Conservation (phyloP, 2,329 filamentous ascomycete genomes). For the Colletotrichum gigasporum region DNA sequence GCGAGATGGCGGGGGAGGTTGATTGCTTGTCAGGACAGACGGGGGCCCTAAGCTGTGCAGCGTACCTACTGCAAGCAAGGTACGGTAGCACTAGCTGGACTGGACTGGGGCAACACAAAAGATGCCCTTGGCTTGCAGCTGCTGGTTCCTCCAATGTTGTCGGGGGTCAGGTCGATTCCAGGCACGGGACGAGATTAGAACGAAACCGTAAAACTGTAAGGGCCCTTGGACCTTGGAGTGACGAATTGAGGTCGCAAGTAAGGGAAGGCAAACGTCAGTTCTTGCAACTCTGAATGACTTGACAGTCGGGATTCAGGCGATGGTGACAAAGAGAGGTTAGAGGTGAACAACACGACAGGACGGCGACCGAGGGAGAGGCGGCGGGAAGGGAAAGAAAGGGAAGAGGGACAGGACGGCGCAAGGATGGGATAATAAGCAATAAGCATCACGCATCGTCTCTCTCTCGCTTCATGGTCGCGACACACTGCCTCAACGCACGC, state of each 20-base stretch:
- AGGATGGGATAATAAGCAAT: conserved; percentile 16
- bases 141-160: conserved; percentile 16
- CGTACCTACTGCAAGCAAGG: no score
- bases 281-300: conserved; percentile 26
- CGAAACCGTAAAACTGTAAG: conserved; percentile 1
- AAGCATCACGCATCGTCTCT: conserved; percentile 8
- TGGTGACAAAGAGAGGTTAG: conserved; percentile 2
- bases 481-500: no score
- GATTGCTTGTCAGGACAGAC: not conserved
- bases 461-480: not conserved
- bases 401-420: not conserved
- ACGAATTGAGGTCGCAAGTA: not conserved
- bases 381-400: conserved; percentile 1
- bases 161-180: not conserved
- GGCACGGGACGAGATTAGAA: conserved; percentile 8
- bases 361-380: conserved; percentile 30
- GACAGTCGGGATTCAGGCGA: not conserved
- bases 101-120: not conserved
- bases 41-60: no score
- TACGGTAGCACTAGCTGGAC: no score
- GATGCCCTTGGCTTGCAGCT: not conserved
- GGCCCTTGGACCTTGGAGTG: not conserved
- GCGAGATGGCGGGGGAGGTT: not conserved
- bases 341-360: not conserved
- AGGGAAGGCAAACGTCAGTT: not conserved